Evolutionary conservation across 805 yeast genomes (phyloP).

Genomic region (Priceomyces castillae): DNA sequence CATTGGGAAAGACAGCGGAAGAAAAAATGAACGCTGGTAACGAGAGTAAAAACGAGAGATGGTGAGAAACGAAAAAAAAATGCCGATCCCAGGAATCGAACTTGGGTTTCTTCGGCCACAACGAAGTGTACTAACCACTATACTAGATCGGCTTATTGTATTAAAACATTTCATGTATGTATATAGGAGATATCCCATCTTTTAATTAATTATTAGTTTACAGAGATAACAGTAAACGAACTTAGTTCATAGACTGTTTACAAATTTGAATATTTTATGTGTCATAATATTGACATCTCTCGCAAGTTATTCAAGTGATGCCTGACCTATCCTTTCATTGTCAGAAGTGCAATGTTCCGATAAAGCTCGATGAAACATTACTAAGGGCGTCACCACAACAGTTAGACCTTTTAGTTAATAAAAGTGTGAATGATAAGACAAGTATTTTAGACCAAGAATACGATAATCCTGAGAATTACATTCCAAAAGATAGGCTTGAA

Average conservation of each 20-base stretch:
- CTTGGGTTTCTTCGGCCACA: constrained; percentile 52
- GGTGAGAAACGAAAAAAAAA: constrained; percentile 3
- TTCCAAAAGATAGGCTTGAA: constrained; percentile 40
- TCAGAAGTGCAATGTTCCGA: constrained; percentile 60
- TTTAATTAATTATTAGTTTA: too few species aligned
- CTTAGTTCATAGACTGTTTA: too few species aligned
- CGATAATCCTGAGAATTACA: constrained; percentile 23
- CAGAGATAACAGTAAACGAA: too few species aligned
- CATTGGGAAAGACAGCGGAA: neutral
- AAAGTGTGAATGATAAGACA: constrained; percentile 7
- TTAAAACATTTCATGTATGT: neutral
- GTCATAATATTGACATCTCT: too few species aligned
- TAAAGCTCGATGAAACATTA: constrained; percentile 55
- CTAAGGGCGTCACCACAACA: constrained; percentile 54
- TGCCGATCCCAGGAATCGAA: constrained; percentile 55
- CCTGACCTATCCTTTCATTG: constrained; percentile 34
- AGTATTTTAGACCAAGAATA: neutral
- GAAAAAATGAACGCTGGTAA: too few species aligned
- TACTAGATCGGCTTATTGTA: constrained; percentile 41
- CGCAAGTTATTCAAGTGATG: constrained; percentile 4
- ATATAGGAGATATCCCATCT: too few species aligned
- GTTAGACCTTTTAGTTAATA: constrained; percentile 47
- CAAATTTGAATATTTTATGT: too few species aligned
- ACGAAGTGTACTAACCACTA: constrained; percentile 50
- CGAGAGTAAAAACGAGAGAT: too few species aligned